These are phyloP conservation scores for Paraphaeosphaeria minitans DNA, from an alignment of 2,329 filamentous ascomycete genomes.

Conservation along the genomic window DNA sequence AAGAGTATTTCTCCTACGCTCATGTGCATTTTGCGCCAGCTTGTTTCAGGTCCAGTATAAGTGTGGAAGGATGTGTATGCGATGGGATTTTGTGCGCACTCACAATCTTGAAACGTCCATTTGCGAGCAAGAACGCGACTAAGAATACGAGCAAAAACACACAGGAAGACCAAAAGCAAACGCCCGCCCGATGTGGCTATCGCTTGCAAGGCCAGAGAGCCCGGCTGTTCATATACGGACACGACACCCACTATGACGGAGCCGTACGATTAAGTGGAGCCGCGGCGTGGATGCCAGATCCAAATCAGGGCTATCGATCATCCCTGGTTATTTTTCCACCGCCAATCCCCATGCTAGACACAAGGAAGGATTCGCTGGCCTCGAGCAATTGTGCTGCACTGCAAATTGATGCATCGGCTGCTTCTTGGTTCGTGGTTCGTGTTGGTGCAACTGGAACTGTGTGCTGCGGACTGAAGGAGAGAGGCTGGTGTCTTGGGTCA, in stretches of 20 bases:
- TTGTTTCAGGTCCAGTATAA: slow-evolving; percentile 11
- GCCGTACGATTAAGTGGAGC: slow-evolving; percentile 10
- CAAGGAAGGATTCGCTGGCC: not conserved
- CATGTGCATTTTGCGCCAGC: slow-evolving; percentile 27
- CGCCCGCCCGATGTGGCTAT: slow-evolving; percentile 21
- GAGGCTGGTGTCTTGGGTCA: not conserved
- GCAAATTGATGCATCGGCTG: not conserved
- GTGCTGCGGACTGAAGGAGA: not conserved
- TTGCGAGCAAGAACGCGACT: slow-evolving; percentile 18
- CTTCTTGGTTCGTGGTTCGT: not conserved
- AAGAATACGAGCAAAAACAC: slow-evolving; percentile 20
- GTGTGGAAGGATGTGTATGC: slow-evolving; percentile 2
- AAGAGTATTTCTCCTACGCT: slow-evolving; percentile 29
- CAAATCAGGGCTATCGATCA: not conserved
- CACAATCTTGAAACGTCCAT: slow-evolving; percentile 28
- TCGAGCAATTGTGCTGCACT: not conserved
- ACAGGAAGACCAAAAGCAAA: slow-evolving; percentile 21
- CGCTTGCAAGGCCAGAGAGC: slow-evolving; percentile 24
- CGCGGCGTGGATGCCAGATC: slow-evolving; percentile 6
- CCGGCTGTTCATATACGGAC: slow-evolving; percentile 22
- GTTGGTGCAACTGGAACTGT: not conserved
- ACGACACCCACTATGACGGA: slow-evolving; percentile 16
- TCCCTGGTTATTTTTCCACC: not conserved
- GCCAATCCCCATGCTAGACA: not conserved
- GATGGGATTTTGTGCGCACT: not conserved